Percentiles rank a stretch among this genome's conserved stretches.
Evolutionary conservation across 2,329 filamentous ascomycete genomes (phyloP).

Genomic region (Phyllosticta citrichinensis): DNA sequence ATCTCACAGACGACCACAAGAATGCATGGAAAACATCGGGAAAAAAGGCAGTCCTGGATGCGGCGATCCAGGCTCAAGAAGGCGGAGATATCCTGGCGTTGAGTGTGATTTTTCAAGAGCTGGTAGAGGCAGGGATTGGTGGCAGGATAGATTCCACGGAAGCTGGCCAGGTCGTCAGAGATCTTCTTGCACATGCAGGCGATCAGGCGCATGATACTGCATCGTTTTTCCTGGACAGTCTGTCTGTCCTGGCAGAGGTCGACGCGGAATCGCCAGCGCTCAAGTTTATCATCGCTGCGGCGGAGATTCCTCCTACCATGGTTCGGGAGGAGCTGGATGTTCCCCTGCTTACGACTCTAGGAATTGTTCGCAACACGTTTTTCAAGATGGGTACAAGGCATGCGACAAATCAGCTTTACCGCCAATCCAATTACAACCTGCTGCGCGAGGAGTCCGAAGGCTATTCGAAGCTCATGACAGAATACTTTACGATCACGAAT

Average conservation of each 20-base stretch:
- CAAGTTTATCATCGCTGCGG: constrained; percentile 59
- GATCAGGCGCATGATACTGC: constrained; percentile 33
- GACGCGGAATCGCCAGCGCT: constrained; percentile 52
- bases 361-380: constrained; percentile 79
- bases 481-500: constrained; percentile 82
- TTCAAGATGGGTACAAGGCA: constrained; percentile 73
- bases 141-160: constrained; percentile 56
- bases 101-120: constrained; percentile 71
- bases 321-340: constrained; percentile 81
- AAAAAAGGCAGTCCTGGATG: constrained; percentile 55
- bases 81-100: constrained; percentile 60
- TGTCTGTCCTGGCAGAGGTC: constrained; percentile 68
- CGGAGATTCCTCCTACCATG: constrained; percentile 58
- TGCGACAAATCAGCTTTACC: constrained; percentile 85
- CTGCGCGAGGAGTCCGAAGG: constrained; percentile 93
- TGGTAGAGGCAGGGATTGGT: constrained; percentile 66
- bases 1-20: constrained; percentile 61
- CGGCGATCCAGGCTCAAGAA: constrained; percentile 53
- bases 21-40: constrained; percentile 58
- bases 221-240: constrained; percentile 69
- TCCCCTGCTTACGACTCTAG: constrained; percentile 61
- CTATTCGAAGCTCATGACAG: constrained; percentile 90
- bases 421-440: constrained; percentile 94
- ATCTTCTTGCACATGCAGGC: constrained; percentile 54
- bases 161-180: constrained; percentile 61